These are phyloP conservation scores for Lomentospora prolificans DNA, from an alignment of 2,329 filamentous ascomycete species.

Conservation along the genomic window DNA sequence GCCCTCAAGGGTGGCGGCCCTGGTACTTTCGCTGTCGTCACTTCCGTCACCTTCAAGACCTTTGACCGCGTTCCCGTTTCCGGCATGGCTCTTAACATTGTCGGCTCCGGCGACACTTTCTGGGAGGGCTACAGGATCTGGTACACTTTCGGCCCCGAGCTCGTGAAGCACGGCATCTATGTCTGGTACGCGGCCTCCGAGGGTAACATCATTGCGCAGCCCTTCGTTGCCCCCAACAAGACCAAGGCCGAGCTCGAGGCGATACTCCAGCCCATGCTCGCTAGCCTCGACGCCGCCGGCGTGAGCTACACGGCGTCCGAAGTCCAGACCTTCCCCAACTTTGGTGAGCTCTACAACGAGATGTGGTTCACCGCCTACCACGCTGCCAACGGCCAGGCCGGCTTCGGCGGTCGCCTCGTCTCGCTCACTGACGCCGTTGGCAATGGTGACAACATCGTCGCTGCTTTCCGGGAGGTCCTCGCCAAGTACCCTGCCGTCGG, in stretches of 20 bases:
- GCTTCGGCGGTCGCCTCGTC: constrained; percentile 25
- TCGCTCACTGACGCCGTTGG: constrained; percentile 23
- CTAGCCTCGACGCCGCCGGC: constrained; percentile 25
- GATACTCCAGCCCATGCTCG: constrained; percentile 35
- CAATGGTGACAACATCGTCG: constrained; percentile 23
- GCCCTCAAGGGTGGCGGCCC: constrained; percentile 50
- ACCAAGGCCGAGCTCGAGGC: constrained; percentile 28
- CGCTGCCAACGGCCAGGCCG: constrained; percentile 1
- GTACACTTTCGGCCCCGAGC: constrained; percentile 29
- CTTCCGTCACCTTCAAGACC: constrained; percentile 42
- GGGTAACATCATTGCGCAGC: constrained; percentile 34
- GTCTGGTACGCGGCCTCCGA: constrained; percentile 39
- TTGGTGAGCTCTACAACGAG: constrained; percentile 21
- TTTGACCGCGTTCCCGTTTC: constrained; percentile 32
- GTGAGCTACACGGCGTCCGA: constrained; percentile 28
- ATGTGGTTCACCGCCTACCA: constrained; percentile 8
- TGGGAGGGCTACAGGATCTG: constrained; percentile 39
- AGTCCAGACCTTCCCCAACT: constrained; percentile 38
- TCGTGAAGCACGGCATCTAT: constrained; percentile 31
- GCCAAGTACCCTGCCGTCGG: constrained; percentile 21
- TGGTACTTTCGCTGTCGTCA: constrained; percentile 48
- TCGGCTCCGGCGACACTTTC: constrained; percentile 26
- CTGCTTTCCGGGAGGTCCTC: constrained; percentile 22
- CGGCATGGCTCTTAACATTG: constrained; percentile 17
- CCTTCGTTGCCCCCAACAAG: constrained; percentile 37